These are phyloP conservation scores for Yamadazyma sp. DNA, from an alignment of 805 yeast species.

Conservation along the genomic window DNA sequence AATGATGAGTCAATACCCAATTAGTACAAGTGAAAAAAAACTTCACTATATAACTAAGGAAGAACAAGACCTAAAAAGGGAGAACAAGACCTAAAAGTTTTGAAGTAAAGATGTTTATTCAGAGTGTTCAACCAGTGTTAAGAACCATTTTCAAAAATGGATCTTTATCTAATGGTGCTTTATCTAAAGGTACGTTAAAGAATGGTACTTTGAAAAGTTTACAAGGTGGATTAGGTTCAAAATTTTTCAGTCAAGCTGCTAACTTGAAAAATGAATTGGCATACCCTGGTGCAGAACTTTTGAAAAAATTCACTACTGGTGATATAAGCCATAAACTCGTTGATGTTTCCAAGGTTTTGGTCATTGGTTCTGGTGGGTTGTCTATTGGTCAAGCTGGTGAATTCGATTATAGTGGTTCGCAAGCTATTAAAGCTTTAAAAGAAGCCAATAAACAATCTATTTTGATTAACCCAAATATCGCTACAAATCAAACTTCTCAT, in stretches of 20 bases:
- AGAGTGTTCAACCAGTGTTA: too few species aligned
- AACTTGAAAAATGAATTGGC: constrained; percentile 3
- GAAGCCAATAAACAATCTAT: constrained; percentile 89
- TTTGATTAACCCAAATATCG: constrained; percentile 95
- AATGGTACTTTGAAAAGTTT: too few species aligned
- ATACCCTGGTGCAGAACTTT: constrained; percentile 63
- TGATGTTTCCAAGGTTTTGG: constrained; percentile 81
- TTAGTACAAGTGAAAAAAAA: too few species aligned
- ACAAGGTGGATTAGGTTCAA: too few species aligned
- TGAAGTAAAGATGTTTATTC: too few species aligned
- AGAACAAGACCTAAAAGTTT: too few species aligned
- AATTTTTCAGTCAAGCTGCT: constrained; percentile 2
- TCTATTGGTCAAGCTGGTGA: constrained; percentile 99
- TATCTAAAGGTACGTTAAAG: too few species aligned
- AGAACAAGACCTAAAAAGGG: too few species aligned
- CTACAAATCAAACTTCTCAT: constrained; percentile 96
- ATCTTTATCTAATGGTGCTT: too few species aligned
- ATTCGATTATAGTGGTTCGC: constrained; percentile 98
- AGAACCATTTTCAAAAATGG: too few species aligned
- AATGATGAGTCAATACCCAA: too few species aligned
- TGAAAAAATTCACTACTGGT: constrained; percentile 56
- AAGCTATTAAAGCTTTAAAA: constrained; percentile 96
- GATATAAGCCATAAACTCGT: constrained; percentile 55
- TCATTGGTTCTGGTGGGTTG: constrained; percentile 97
- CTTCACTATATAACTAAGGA: too few species aligned